Evolutionary conservation across 1,284 basidiomycete species (phyloP).

Genomic region (Moniliophthora roreri): DNA sequence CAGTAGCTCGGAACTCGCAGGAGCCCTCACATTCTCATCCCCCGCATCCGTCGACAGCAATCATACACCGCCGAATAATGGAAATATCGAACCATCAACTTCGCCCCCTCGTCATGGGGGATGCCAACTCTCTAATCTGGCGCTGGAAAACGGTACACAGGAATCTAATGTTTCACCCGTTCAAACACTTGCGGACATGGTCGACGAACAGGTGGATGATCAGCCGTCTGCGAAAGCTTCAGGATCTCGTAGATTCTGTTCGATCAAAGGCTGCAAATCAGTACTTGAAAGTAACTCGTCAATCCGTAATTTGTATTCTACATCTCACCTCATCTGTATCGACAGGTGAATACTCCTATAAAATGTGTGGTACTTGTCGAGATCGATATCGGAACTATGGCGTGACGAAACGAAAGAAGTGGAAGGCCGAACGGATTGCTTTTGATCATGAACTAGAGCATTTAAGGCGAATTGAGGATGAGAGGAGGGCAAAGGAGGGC

Average conservation of each 20-base stretch:
- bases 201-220: not conserved
- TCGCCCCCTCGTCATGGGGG: not conserved
- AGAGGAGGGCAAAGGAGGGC: constrained; percentile 33
- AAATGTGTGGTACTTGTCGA: constrained; percentile 56
- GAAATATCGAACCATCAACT: not conserved
- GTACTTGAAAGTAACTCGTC: constrained; percentile 29
- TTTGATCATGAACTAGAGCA: constrained; percentile 41
- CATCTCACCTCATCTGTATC: constrained; percentile 12
- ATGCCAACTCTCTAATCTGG: not conserved
- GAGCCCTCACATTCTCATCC: constrained; percentile 35
- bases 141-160: not conserved
- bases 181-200: not conserved
- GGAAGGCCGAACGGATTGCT: constrained; percentile 45
- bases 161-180: not conserved
- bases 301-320: constrained; percentile 2
- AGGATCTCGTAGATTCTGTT: constrained; percentile 38
- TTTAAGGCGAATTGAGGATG: constrained; percentile 38
- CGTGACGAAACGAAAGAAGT: constrained; percentile 53
- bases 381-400: constrained; percentile 51
- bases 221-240: constrained; percentile 6
- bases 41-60: not conserved
- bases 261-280: constrained; percentile 54
- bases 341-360: constrained; percentile 43
- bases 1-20: constrained; percentile 39
- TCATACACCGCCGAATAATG: no score